A percentile compares a stretch with the other conserved stretches of the same genome.
Evolutionary conservation across 345 rosid genomes (phyloP).

Genomic region (Draba incana): DNA sequence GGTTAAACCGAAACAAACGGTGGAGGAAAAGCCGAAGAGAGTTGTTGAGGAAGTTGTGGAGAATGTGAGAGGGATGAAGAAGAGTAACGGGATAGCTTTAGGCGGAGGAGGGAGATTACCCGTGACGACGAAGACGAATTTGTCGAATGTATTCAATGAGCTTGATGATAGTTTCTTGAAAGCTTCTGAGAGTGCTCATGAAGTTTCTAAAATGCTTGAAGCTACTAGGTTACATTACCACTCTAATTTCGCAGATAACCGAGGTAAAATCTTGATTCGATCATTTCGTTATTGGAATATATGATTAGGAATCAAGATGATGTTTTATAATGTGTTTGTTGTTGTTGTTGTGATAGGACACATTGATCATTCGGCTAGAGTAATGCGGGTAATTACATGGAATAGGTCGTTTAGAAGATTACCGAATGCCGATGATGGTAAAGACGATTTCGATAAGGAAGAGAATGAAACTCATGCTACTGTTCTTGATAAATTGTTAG

Average conservation of each 20-base stretch:
- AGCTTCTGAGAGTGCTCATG: conserved; percentile 92
- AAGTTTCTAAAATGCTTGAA: conserved; percentile 93
- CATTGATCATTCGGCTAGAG: conserved; percentile 89
- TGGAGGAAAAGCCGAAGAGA: conserved; percentile 47
- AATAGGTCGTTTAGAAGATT: conserved; percentile 80
- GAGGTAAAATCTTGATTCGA: conserved; percentile 50
- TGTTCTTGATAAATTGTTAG: conserved; percentile 92
- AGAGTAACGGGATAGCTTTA: conserved; percentile 42
- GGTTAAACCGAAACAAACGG: conserved; percentile 39
- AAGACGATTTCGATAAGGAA: conserved; percentile 77
- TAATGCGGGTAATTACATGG: conserved; percentile 98
- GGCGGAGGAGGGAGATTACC: conserved; percentile 38
- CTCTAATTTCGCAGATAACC: conserved; percentile 96
- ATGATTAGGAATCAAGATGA: background rate
- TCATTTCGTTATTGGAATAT: background rate
- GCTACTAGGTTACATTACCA: conserved; percentile 94
- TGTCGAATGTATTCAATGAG: conserved; percentile 59
- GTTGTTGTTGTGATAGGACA: conserved; percentile 58
- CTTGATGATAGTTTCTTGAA: conserved; percentile 89
- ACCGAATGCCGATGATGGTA: conserved; percentile 54
- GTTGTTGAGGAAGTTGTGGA: conserved; percentile 41
- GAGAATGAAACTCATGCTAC: conserved; percentile 96
- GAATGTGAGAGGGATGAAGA: conserved; percentile 48
- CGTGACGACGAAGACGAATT: conserved; percentile 29
- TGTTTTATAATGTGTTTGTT: background rate